Evolutionary conservation across 2,329 filamentous ascomycete genomes (phyloP).

Genomic region (Colletotrichum truncatum): DNA sequence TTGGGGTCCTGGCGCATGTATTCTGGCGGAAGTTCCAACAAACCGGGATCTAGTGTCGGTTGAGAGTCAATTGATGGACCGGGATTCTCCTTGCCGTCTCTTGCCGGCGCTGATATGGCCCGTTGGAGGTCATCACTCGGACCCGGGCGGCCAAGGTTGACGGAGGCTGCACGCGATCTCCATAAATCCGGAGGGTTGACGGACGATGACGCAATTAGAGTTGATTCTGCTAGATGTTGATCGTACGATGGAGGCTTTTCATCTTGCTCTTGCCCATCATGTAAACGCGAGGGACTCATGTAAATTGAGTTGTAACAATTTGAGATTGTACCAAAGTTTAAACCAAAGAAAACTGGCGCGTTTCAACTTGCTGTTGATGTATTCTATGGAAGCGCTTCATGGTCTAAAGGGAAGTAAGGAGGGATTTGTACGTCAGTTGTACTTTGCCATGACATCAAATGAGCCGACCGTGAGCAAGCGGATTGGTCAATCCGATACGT

Average conservation of each 20-base stretch:
- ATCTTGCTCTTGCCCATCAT: rapidly evolving
- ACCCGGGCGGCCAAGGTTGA: background rate
- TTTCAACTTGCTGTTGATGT: too few relatives aligned
- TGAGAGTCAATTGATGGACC: rapidly evolving
- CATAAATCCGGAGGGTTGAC: background rate
- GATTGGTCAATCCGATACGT: too few relatives aligned
- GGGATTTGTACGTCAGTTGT: too few relatives aligned
- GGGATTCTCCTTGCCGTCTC: background rate
- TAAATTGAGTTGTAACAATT: background rate
- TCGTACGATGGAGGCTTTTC: background rate
- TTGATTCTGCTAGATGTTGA: background rate
- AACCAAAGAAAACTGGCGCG: too few relatives aligned
- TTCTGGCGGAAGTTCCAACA: background rate
- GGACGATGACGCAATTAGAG: background rate
- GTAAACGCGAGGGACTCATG: background rate
- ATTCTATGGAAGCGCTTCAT: too few relatives aligned
- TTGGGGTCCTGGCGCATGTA: conserved; percentile 9
- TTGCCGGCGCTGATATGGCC: background rate
- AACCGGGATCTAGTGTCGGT: background rate
- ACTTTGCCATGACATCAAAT: too few relatives aligned
- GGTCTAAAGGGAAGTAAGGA: too few relatives aligned
- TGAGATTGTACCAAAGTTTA: background rate
- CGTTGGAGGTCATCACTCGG: background rate
- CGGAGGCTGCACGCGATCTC: background rate
- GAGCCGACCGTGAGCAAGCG: too few relatives aligned